Base-by-base conservation (phyloP, 192 early-diverging fungal species). In the Neocallimastix lanati region DNA sequence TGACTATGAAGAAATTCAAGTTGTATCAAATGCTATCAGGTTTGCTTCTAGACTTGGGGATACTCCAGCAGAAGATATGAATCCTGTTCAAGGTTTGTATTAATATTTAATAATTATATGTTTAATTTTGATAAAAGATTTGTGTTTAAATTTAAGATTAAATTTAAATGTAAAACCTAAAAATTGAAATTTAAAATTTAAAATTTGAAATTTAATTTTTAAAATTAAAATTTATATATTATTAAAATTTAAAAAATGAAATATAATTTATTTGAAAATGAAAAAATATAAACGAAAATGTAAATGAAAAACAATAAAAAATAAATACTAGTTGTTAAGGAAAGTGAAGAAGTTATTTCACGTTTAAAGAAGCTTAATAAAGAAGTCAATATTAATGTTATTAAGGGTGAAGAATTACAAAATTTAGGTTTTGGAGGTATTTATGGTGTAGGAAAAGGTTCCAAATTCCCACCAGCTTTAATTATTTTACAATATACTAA, bases 361-460 rank as follows among this genome's bases (percentile, higher is more conserved):
- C 76, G 85, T 16, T 58, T 80, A 4, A 79, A 81, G 81, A 18
- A 82, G 84, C 28, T 76, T 76, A 38, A 67, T 29, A 33, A 79
- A 79, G 21, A 40, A 29, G 86, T 88, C 29, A 83, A 78, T 15
- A 37, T 86, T 36, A 81, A 78, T 29, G 77, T 88, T 76, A 90
- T 90, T 40, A 77, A 80, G 28, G 88, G 85, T n/a, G 81, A 84
- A 76, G 86, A 87, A 38, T 82, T 90, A 21, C 30, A 82, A n/a
- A 77, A 85, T 16, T 29, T 81, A 29, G 85, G 86, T 28, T 85
- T 85, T 78, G 86, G 86, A 15, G 87, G 85, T 13, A 79, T 90
- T 50, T 90, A 81, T 58, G 79, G 78, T 76, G 88, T 90, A 25
- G 88, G 88, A 15, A 88, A 88, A 80, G 85, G 81, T 2, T 81